Conservation (phyloP, 2,329 filamentous ascomycete species). For the Neopestalotiopsis sp. region DNA sequence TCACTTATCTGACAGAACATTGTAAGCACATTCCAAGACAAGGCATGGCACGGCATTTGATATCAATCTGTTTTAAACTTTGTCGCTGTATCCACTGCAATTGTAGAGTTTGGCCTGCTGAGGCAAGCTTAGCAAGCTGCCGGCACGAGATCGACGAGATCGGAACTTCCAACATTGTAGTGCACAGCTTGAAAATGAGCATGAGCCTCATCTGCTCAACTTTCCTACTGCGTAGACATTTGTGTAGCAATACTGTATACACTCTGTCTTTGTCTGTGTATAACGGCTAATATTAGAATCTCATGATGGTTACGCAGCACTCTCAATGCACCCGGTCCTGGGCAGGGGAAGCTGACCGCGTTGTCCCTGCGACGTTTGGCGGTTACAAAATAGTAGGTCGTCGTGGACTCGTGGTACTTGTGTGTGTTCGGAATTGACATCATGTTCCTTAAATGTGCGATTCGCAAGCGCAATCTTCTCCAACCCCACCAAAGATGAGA, state of each 20-base stretch:
- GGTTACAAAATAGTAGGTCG: not conserved
- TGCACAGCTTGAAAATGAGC: not conserved
- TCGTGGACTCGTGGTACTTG: not conserved
- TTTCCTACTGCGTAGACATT: not conserved
- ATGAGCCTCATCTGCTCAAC: conserved; percentile 1
- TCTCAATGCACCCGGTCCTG: not conserved
- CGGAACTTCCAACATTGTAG: not conserved
- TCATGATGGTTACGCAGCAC: not conserved
- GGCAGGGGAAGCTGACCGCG: not conserved
- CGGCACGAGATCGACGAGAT: conserved; percentile 1
- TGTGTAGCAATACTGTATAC: not conserved
- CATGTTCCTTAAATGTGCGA: not conserved
- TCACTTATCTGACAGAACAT: no score
- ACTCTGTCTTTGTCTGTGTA: not conserved
- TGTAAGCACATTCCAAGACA: not conserved
- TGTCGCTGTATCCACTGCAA: not conserved
- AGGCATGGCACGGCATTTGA: not conserved
- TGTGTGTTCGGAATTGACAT: conserved; percentile 5
- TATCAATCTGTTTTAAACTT: not conserved
- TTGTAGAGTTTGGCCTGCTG: not conserved
- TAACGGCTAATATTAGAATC: conserved; percentile 3
- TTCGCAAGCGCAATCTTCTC: not conserved
- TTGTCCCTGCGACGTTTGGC: not conserved
- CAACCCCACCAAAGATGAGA: not conserved
- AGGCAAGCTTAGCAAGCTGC: not conserved